Conservation (phyloP, 768 basidiomycete genomes). For the Podaxis rugospora region DNA sequence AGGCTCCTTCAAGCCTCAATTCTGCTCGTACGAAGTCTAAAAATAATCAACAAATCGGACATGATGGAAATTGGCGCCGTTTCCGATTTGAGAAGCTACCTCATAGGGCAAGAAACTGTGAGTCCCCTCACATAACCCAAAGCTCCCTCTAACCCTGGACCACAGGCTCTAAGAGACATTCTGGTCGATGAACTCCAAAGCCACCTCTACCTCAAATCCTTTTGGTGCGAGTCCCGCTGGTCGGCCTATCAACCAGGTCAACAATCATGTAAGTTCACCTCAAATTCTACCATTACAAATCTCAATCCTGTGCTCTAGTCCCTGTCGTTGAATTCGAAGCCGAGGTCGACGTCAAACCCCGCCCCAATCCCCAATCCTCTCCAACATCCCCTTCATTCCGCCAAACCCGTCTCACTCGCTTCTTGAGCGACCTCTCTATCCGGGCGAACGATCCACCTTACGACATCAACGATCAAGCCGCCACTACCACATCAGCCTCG, state of each 20-base stretch:
- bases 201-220: conserved; percentile 95
- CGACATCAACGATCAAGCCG: conserved; percentile 47
- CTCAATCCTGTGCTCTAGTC: conserved; percentile 36
- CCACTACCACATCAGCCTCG: conserved; percentile 17
- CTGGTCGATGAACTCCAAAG: conserved; percentile 93
- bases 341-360: conserved; percentile 29
- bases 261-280: conserved; percentile 52
- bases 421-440: conserved; percentile 57
- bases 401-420: conserved; percentile 54
- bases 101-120: conserved; percentile 83
- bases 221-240: conserved; percentile 96
- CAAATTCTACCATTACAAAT: background rate
- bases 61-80: conserved; percentile 96
- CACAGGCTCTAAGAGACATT: conserved; percentile 85
- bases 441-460: conserved; percentile 78
- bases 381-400: conserved; percentile 35
- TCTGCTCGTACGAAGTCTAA: conserved; percentile 81
- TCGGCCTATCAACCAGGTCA: conserved; percentile 78
- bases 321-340: conserved; percentile 62
- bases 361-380: conserved; percentile 27
- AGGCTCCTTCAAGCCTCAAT: conserved; percentile 85
- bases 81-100: conserved; percentile 80
- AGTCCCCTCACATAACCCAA: conserved; percentile 12
- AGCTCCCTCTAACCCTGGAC: conserved; percentile 1
- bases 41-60: conserved; percentile 86